Conservation (phyloP, 768 basidiomycete genomes). For the Amanita muscaria region DNA sequence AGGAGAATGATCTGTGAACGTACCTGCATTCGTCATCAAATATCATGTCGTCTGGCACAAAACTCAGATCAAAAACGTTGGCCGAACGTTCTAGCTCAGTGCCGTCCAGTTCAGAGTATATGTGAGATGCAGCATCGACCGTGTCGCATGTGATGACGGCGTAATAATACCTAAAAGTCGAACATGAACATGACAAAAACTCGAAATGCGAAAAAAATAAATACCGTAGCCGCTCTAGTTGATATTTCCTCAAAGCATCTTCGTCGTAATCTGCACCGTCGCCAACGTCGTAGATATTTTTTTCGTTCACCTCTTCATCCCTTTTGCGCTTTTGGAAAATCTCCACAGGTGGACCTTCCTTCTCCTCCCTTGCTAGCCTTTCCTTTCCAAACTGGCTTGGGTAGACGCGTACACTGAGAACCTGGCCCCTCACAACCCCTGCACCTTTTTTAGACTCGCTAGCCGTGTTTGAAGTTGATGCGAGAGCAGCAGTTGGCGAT, state of each 20-base stretch:
- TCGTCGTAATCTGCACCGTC: conserved; percentile 79
- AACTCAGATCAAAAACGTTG: conserved; percentile 92
- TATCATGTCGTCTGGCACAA: conserved; percentile 81
- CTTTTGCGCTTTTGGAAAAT: conserved; percentile 56
- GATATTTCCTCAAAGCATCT: conserved; percentile 82
- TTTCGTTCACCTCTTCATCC: conserved; percentile 51
- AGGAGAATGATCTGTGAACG: no score
- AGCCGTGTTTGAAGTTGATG: conserved; percentile 20
- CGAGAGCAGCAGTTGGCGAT: conserved; percentile 43
- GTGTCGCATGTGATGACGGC: conserved; percentile 88
- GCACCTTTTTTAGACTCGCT: conserved; percentile 13
- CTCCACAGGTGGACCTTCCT: conserved; percentile 81
- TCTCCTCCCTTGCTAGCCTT: conserved; percentile 79
- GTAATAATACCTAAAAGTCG: conserved; percentile 74
- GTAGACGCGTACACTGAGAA: conserved; percentile 76
- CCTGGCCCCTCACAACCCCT: conserved; percentile 47
- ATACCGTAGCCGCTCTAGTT: conserved; percentile 85
- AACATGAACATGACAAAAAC: conserved; percentile 1
- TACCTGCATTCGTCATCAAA: conserved; percentile 76
- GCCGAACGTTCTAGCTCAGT: conserved; percentile 96
- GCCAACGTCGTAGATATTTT: conserved; percentile 56
- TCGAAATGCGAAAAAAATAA: conserved; percentile 17
- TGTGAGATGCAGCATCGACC: conserved; percentile 63
- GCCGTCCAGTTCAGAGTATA: conserved; percentile 82
- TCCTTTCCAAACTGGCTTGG: conserved; percentile 92